Evolutionary conservation across 1,284 basidiomycete species (phyloP).

Genomic region (Porodaedalea pini): DNA sequence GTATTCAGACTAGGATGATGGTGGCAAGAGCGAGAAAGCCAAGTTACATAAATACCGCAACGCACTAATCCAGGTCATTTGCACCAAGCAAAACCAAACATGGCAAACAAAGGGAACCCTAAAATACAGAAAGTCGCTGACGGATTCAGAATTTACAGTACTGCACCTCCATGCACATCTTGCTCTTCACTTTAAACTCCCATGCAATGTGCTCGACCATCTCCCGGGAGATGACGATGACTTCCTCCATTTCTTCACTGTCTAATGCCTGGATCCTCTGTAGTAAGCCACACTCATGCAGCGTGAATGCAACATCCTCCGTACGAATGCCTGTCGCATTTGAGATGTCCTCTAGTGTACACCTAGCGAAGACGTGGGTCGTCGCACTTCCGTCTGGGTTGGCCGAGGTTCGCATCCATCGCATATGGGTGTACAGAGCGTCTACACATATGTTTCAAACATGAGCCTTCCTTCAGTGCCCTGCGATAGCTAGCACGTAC

Average conservation of each 20-base stretch:
- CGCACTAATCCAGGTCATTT: too few species aligned
- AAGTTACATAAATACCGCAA: neutral
- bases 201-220: conserved; percentile 68
- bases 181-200: conserved; percentile 61
- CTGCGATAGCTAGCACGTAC: conserved; percentile 4
- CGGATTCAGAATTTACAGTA: conserved; percentile 1
- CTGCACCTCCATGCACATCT: conserved; percentile 30
- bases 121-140: neutral
- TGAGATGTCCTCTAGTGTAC: conserved; percentile 71
- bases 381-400: conserved; percentile 64
- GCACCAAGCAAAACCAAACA: too few species aligned
- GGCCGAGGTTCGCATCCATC: conserved; percentile 51
- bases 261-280: conserved; percentile 31
- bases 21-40: neutral
- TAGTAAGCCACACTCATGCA: conserved; percentile 85
- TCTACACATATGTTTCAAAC: too few species aligned
- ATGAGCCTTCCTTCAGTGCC: too few species aligned
- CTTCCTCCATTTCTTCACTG: conserved; percentile 33
- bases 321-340: conserved; percentile 76
- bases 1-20: neutral
- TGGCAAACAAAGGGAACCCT: neutral
- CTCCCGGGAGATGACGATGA: conserved; percentile 63
- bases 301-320: conserved; percentile 85
- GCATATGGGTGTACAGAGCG: conserved; percentile 41
- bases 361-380: conserved; percentile 59